These are phyloP conservation scores for Fusarium sp. DNA, from an alignment of 2,329 filamentous ascomycete species.

Conservation along the genomic window DNA sequence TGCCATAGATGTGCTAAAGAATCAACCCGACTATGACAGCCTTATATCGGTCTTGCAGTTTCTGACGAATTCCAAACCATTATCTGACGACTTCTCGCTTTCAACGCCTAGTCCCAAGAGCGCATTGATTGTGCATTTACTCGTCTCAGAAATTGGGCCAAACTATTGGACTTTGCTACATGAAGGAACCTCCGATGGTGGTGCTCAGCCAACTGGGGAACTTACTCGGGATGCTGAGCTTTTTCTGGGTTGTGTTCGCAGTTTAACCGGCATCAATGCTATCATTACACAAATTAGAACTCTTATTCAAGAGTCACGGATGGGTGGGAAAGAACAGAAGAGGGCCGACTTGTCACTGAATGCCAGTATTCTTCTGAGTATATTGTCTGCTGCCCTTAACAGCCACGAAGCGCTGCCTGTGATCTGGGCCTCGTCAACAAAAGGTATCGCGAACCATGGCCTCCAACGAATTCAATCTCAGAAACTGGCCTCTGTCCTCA, in stretches of 20 bases:
- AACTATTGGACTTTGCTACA: constrained; percentile 81
- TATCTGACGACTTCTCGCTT: constrained; percentile 41
- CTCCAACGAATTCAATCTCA: constrained; percentile 50
- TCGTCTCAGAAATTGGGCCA: constrained; percentile 80
- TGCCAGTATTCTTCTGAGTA: constrained; percentile 56
- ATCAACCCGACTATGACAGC: constrained; percentile 70
- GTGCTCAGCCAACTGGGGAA: constrained; percentile 2
- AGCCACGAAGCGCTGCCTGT: constrained; percentile 51
- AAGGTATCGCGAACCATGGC: constrained; percentile 34
- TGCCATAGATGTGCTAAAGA: constrained; percentile 69
- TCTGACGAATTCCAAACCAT: constrained; percentile 52
- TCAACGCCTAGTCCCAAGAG: constrained; percentile 70
- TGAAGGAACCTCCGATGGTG: constrained; percentile 52
- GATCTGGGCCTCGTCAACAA: constrained; percentile 54
- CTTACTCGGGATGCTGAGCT: constrained; percentile 55
- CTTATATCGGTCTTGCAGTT: constrained; percentile 65
- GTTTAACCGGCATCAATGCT: constrained; percentile 82
- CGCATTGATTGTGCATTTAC: constrained; percentile 78
- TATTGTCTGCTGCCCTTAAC: constrained; percentile 57
- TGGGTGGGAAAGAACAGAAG: constrained; percentile 51
- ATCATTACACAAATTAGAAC: constrained; percentile 75
- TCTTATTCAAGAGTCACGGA: constrained; percentile 64
- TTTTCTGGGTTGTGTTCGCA: constrained; percentile 75
- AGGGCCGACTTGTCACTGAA: constrained; percentile 58
- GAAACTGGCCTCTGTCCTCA: constrained; percentile 57